These are phyloP conservation scores for Xylariaceae sp. DNA, from an alignment of 2,329 filamentous ascomycete species.

Conservation along the genomic window DNA sequence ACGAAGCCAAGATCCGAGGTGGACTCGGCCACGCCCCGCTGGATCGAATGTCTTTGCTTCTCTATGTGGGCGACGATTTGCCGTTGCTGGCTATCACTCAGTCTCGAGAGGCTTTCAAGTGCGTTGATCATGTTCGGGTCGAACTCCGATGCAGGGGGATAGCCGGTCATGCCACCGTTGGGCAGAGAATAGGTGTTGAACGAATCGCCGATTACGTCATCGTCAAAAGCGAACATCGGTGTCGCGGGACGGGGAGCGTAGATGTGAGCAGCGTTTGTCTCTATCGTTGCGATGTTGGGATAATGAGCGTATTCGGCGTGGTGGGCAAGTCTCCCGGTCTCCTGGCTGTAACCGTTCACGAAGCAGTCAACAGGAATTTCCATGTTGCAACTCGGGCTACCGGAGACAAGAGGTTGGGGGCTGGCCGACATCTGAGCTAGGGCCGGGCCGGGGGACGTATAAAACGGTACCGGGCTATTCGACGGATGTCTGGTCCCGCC, in stretches of 20 bases:
- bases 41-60: constrained; percentile 21
- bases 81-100: constrained; percentile 26
- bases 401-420: constrained; percentile 22
- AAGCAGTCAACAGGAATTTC: constrained; percentile 23
- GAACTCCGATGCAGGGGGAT: constrained; percentile 11
- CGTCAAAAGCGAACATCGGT: constrained; percentile 21
- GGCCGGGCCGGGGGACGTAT: constrained; percentile 15
- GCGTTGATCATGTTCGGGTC: constrained; percentile 24
- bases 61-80: constrained; percentile 25
- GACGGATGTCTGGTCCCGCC: constrained; percentile 21
- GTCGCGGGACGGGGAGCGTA: constrained; percentile 23
- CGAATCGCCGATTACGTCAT: constrained; percentile 5
- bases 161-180: constrained; percentile 9
- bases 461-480: constrained; percentile 25
- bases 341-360: constrained; percentile 22
- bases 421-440: constrained; percentile 19
- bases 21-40: constrained; percentile 15
- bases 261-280: constrained; percentile 20
- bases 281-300: constrained; percentile 17
- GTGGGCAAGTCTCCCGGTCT: constrained; percentile 14
- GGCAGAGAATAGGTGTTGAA: constrained; percentile 14
- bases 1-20: constrained; percentile 20
- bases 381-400: constrained; percentile 19
- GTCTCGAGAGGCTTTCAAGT: constrained; percentile 25
- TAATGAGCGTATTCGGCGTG: constrained; percentile 18